Conservation (phyloP, 2,329 filamentous ascomycete genomes). For the Microdochium trichocladiopsis region DNA sequence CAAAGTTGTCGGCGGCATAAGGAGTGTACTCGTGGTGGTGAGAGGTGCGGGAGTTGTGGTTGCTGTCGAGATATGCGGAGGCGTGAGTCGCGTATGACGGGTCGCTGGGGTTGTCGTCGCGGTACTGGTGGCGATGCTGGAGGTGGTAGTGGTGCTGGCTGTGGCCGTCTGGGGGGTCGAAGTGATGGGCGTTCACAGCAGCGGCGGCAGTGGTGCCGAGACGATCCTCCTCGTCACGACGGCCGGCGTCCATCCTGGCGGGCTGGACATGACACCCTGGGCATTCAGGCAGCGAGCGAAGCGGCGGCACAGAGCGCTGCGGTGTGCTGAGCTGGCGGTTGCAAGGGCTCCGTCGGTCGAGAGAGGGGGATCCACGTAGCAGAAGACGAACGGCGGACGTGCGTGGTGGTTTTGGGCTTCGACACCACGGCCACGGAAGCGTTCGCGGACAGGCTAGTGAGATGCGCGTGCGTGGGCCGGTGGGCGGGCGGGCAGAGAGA, state of each 20-base stretch:
- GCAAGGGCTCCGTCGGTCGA: slow-evolving; percentile 4
- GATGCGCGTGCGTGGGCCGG: background rate
- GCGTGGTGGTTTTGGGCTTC: slow-evolving; percentile 11
- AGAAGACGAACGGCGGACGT: background rate
- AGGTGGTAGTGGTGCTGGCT: slow-evolving; percentile 15
- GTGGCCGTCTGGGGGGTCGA: slow-evolving; percentile 19
- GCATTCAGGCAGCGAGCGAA: slow-evolving; percentile 10
- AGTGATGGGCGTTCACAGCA: slow-evolving; percentile 21
- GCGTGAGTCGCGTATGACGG: background rate
- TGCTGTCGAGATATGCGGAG: slow-evolving; percentile 8
- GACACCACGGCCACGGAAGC: slow-evolving; percentile 2
- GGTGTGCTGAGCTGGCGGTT: background rate
- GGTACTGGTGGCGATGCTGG: slow-evolving; percentile 12
- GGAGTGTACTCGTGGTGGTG: slow-evolving; percentile 16
- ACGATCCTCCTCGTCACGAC: slow-evolving; percentile 34
- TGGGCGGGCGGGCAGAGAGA: background rate
- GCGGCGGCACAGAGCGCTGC: background rate
- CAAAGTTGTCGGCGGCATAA: slow-evolving; percentile 28
- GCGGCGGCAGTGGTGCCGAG: slow-evolving; percentile 20
- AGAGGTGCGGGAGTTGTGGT: too few species aligned
- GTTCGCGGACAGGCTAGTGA: background rate
- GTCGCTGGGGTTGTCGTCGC: slow-evolving; percentile 5
- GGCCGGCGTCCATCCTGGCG: slow-evolving; percentile 40
- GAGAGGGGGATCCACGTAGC: background rate
- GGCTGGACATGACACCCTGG: slow-evolving; percentile 27